These are phyloP conservation scores for Pyrenochaeta sp. DNA, from an alignment of 2,329 filamentous ascomycete genomes.

Conservation along the genomic window DNA sequence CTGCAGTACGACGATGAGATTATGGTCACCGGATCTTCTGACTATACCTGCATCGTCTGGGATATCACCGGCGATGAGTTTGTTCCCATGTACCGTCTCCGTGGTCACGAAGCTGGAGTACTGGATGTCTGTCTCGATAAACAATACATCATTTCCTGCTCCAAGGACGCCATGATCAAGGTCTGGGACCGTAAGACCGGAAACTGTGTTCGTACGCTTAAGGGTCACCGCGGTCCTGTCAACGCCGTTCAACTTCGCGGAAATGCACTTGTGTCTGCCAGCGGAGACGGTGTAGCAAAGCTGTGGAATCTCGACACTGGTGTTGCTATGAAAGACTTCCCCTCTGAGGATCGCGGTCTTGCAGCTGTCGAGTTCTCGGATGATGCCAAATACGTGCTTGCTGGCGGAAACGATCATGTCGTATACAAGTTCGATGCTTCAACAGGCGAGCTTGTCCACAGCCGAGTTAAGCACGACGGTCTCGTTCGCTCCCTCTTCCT, in stretches of 20 bases:
- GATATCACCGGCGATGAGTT: slow-evolving; percentile 74
- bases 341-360: slow-evolving; percentile 88
- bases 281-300: slow-evolving; percentile 90
- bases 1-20: slow-evolving; percentile 93
- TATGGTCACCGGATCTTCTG: slow-evolving; percentile 93
- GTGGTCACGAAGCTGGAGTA: slow-evolving; percentile 83
- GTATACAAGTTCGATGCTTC: slow-evolving; percentile 97
- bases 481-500: slow-evolving; percentile 91
- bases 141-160: slow-evolving; percentile 93
- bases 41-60: slow-evolving; percentile 91
- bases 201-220: slow-evolving; percentile 75
- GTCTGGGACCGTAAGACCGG: slow-evolving; percentile 90
- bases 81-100: slow-evolving; percentile 75
- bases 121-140: slow-evolving; percentile 93
- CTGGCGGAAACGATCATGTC: slow-evolving; percentile 92
- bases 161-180: slow-evolving; percentile 92
- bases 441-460: slow-evolving; percentile 81
- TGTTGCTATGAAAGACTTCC: slow-evolving; percentile 87
- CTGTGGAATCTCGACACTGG: slow-evolving; percentile 94
- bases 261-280: slow-evolving; percentile 91
- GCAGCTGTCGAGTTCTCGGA: slow-evolving; percentile 97
- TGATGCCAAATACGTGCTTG: slow-evolving; percentile 90
- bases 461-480: slow-evolving; percentile 82
- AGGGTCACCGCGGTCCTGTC: slow-evolving; percentile 88
- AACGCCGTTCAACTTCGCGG: slow-evolving; percentile 96